These are phyloP conservation scores for Heracleum sosnowskyi DNA, from an alignment of 129 eudicot species.

Conservation along the genomic window DNA sequence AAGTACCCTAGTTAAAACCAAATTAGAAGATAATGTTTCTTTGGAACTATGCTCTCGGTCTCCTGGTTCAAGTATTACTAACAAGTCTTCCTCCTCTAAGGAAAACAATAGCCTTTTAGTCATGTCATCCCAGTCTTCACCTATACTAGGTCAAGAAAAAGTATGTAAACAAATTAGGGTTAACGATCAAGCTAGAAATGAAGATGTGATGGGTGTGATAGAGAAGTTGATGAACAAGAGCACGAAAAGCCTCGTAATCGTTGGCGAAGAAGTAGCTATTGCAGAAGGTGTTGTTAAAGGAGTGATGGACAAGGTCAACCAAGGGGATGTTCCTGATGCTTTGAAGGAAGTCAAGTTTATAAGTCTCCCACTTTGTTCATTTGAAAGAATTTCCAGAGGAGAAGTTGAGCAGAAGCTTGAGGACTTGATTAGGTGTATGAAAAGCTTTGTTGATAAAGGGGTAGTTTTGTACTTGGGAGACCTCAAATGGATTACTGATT, in stretches of 20 bases:
- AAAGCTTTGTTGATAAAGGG: conserved; percentile 42
- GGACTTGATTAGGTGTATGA: conserved; percentile 45
- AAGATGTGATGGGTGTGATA: conserved; percentile 48
- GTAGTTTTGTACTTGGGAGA: conserved; percentile 69
- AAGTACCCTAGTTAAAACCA: conserved; percentile 72
- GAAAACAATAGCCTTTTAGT: conserved; percentile 13
- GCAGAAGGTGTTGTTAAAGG: conserved; percentile 47
- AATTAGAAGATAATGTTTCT: conserved; percentile 60
- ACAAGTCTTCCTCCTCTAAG: conserved; percentile 21
- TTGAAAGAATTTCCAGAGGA: conserved; percentile 40
- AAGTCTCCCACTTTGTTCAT: conserved; percentile 47
- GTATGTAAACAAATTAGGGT: conserved; percentile 5
- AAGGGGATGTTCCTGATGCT: conserved; percentile 45
- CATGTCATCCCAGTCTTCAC: background rate
- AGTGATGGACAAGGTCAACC: conserved; percentile 55
- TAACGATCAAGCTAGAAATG: conserved; percentile 21
- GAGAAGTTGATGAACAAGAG: conserved; percentile 35
- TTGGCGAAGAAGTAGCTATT: conserved; percentile 60
- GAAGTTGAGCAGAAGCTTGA: conserved; percentile 59
- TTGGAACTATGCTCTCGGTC: conserved; percentile 34
- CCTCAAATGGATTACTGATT: conserved; percentile 71
- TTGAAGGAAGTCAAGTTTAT: conserved; percentile 51
- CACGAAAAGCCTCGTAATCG: conserved; percentile 41
- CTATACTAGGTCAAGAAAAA: background rate
- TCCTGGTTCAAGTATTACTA: conserved; percentile 16